Evolutionary conservation across 2,329 filamentous ascomycete species (phyloP).

Genomic region (Berkeleyomyces rouxiae): DNA sequence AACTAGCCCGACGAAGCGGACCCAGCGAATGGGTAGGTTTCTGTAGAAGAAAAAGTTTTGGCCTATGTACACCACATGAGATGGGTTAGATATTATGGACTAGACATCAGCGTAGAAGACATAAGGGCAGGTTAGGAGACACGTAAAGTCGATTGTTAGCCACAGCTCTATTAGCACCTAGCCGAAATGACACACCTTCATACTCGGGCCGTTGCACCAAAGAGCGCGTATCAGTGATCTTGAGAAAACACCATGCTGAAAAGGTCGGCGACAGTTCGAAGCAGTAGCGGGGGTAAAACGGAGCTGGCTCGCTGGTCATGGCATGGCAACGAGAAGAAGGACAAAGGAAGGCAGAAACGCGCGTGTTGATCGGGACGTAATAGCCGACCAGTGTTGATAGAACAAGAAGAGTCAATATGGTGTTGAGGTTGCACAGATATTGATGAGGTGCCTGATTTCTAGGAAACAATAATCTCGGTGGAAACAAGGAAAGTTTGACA

Average conservation of each 20-base stretch:
- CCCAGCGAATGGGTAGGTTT: slow-evolving; percentile 64
- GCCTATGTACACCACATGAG: slow-evolving; percentile 18
- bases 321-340: slow-evolving; percentile 22
- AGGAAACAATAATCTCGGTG: neutral
- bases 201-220: slow-evolving; percentile 34
- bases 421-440: too few species aligned
- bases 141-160: neutral
- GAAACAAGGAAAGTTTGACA: neutral
- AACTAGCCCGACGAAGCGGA: slow-evolving; percentile 49
- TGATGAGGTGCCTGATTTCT: neutral
- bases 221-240: slow-evolving; percentile 30
- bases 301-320: slow-evolving; percentile 28
- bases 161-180: neutral
- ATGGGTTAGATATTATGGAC: neutral
- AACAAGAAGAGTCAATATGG: too few species aligned
- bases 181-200: slow-evolving; percentile 26
- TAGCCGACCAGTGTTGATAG: too few species aligned
- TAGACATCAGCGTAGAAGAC: neutral
- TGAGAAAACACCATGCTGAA: slow-evolving; percentile 41
- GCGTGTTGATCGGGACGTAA: too few species aligned
- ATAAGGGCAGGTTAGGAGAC: neutral
- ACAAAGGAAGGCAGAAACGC: neutral
- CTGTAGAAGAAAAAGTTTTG: slow-evolving; percentile 47
- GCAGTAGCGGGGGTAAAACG: slow-evolving; percentile 44
- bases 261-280: slow-evolving; percentile 46